Percentiles rank a stretch among this genome's conserved stretches.
phyloP scores from a whole-genome alignment of 257 asterid genomes.

The Solanum bulbocastanum region DNA sequence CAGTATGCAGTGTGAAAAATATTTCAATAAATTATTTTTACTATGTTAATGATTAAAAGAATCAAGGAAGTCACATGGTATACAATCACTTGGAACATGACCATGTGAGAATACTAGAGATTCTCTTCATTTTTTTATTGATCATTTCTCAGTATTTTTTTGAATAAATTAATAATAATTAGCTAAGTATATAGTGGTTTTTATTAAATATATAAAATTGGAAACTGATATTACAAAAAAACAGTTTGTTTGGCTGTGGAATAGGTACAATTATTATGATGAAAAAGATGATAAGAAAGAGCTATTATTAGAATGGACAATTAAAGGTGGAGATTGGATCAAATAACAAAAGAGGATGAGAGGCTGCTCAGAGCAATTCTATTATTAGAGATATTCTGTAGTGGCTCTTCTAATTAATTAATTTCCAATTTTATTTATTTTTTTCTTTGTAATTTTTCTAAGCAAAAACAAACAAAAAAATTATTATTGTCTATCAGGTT shows the following conservation, averaged over 20 bases:
- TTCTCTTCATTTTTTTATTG: neutral
- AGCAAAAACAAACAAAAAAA: neutral
- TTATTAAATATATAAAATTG: neutral
- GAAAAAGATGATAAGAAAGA: constrained; percentile 6
- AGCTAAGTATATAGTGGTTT: neutral
- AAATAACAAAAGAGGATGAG: constrained; percentile 7
- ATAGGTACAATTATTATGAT: constrained; percentile 26
- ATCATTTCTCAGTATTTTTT: neutral
- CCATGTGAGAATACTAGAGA: neutral
- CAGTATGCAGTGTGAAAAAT: neutral
- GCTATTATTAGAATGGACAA: constrained; percentile 14
- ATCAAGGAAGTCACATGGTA: neutral
- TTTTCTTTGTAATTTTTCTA: neutral
- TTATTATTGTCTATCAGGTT: neutral
- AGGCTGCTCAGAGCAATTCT: constrained; percentile 63
- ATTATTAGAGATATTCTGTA: constrained; percentile 42
- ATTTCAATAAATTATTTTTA: neutral
- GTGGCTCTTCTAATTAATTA: constrained; percentile 27
- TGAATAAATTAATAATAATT: neutral
- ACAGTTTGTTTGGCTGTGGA: constrained; percentile 86
- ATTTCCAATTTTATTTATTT: constrained; percentile 6
- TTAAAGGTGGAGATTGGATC: neutral
- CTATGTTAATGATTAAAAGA: neutral
- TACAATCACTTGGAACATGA: neutral
- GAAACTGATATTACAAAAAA: constrained; percentile 17